A percentile compares a stretch with the other conserved stretches of the same genome.
Evolutionary conservation across 78 protist genomes (phyloP).

Genomic region (slime mould (Dictyostelium discoideum)): DNA sequence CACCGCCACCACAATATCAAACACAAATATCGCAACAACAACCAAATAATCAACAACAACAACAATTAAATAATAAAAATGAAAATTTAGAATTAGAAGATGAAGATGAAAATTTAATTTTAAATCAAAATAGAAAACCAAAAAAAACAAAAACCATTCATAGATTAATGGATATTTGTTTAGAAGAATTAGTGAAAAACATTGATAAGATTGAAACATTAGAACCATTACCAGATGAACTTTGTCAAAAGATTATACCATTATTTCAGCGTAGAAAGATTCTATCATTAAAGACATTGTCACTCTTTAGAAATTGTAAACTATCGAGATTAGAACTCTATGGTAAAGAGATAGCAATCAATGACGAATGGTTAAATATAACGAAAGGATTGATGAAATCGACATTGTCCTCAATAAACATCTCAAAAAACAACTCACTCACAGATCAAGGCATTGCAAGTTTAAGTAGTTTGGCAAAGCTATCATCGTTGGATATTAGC

Average conservation of each 20-base stretch:
- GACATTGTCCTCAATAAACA: conserved; percentile 10
- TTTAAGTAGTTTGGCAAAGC: neutral
- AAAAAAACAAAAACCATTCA: conserved; percentile 21
- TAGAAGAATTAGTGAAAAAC: conserved; percentile 50
- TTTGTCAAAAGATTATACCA: conserved; percentile 41
- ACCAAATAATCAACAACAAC: neutral
- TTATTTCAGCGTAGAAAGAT: conserved; percentile 37
- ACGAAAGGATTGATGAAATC: conserved; percentile 43
- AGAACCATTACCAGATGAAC: conserved; percentile 51
- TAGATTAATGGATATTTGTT: conserved; percentile 39
- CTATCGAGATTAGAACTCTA: conserved; percentile 29
- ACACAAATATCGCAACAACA: neutral
- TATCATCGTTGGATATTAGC: conserved; percentile 31
- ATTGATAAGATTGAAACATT: conserved; percentile 37
- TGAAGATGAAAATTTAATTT: neutral
- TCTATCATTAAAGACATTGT: conserved; percentile 11
- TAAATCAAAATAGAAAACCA: neutral
- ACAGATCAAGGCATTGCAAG: conserved; percentile 55
- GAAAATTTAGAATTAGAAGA: neutral
- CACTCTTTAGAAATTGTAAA: conserved; percentile 46
- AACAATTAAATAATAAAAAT: neutral
- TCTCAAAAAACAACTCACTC: conserved; percentile 12
- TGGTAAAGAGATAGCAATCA: conserved; percentile 31
- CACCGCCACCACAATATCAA: neutral
- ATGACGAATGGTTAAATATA: conserved; percentile 62